Evolutionary conservation across 2,329 filamentous ascomycete species (phyloP).

Genomic region (Fusarium nodosum): DNA sequence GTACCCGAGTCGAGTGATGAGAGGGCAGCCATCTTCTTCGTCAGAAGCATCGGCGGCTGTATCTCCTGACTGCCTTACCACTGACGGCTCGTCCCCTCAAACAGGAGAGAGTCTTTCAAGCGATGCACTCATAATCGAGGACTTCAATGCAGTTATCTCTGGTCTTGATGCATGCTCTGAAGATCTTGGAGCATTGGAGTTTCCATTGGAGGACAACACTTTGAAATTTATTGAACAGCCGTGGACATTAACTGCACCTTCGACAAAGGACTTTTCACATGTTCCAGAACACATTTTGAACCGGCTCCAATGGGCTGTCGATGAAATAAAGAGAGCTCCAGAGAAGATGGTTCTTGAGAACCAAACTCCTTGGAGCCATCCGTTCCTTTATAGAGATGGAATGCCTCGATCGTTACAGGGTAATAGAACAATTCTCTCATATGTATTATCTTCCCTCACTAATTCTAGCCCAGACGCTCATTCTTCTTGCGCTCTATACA

Average conservation of each 20-base stretch:
- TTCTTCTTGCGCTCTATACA: conserved; percentile 66
- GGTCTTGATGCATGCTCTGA: conserved; percentile 33
- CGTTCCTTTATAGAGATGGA: conserved; percentile 61
- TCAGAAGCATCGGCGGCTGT: conserved; percentile 11
- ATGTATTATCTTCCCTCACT: not conserved
- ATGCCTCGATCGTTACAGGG: conserved; percentile 68
- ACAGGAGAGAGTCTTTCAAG: conserved; percentile 6
- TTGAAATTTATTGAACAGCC: conserved; percentile 45
- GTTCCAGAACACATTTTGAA: conserved; percentile 47
- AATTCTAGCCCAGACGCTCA: conserved; percentile 60
- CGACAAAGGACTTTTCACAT: conserved; percentile 40
- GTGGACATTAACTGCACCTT: conserved; percentile 43
- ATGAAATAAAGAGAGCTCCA: conserved; percentile 65
- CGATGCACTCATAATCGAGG: conserved; percentile 12
- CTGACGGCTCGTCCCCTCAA: conserved; percentile 18
- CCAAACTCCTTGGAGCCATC: conserved; percentile 67
- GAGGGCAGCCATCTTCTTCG: conserved; percentile 1
- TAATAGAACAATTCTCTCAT: conserved; percentile 36
- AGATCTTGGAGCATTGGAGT: conserved; percentile 24
- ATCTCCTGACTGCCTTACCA: conserved; percentile 27
- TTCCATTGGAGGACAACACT: conserved; percentile 32
- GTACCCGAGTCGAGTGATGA: conserved; percentile 55
- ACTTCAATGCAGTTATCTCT: conserved; percentile 38
- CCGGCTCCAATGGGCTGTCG: conserved; percentile 61
- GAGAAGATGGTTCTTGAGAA: conserved; percentile 63